These are phyloP conservation scores for Inonotus hispidus DNA, from an alignment of 1,284 basidiomycete genomes.

Conservation along the genomic window DNA sequence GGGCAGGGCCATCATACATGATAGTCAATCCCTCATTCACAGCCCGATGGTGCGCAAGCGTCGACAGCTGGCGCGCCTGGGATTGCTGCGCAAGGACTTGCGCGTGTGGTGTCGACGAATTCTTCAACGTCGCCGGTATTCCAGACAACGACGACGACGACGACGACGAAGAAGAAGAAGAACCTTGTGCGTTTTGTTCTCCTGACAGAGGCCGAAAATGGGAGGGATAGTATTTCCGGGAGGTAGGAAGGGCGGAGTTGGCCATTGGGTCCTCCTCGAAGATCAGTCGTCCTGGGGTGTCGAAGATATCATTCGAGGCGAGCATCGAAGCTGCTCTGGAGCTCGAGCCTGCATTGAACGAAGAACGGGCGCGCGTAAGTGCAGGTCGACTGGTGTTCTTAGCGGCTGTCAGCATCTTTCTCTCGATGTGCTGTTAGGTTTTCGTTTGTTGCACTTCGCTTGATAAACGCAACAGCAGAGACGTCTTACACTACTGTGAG, in stretches of 20 bases:
- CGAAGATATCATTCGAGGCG: conserved; percentile 1
- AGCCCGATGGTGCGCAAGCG: neutral
- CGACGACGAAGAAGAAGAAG: neutral
- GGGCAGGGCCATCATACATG: conserved; percentile 6
- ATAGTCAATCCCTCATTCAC: neutral
- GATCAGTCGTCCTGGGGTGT: neutral
- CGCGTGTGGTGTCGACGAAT: neutral
- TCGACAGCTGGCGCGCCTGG: neutral
- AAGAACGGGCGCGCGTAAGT: neutral
- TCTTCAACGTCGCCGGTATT: neutral
- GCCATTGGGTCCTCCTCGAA: neutral
- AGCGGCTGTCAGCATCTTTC: neutral
- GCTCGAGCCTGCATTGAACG: neutral
- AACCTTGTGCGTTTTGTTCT: neutral
- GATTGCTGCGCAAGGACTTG: neutral
- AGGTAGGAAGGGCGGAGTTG: neutral
- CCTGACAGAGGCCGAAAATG: neutral
- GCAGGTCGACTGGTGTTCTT: neutral
- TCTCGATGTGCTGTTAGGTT: neutral
- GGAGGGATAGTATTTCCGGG: neutral
- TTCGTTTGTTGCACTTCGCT: neutral
- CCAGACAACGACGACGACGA: neutral
- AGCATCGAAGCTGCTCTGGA: neutral
- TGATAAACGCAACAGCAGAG: neutral
- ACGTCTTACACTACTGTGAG: neutral